Conservation (phyloP, 2,329 filamentous ascomycete species). For the Ceratocystiopsis sp. region DNA sequence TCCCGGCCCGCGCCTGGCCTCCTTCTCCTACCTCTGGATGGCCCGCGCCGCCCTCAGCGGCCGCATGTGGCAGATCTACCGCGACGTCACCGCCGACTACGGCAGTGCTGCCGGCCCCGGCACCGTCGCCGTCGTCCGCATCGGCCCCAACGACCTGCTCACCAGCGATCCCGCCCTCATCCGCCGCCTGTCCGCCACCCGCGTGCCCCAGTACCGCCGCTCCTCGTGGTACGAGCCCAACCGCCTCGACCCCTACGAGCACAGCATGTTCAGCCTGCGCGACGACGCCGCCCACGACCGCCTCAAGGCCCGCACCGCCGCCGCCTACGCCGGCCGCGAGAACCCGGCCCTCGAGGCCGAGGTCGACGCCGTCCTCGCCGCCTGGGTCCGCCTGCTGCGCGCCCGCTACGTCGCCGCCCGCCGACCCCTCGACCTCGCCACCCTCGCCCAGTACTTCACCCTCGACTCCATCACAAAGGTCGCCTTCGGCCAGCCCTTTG, state of each 20-base stretch:
- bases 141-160: constrained; percentile 20
- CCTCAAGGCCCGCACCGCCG: constrained; percentile 12
- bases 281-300: constrained; percentile 14
- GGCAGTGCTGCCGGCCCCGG: constrained; percentile 18
- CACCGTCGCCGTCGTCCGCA: constrained; percentile 15
- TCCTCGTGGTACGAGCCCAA: constrained; percentile 26
- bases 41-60: constrained; percentile 10
- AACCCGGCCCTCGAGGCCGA: constrained; percentile 12
- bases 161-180: constrained; percentile 18
- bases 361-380: constrained; percentile 10
- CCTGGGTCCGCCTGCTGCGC: constrained; percentile 8
- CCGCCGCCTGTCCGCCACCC: constrained; percentile 14
- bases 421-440: constrained; percentile 24
- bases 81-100: constrained; percentile 10
- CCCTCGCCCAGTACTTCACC: constrained; percentile 28
- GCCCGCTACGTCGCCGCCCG: constrained; percentile 7
- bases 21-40: constrained; percentile 19
- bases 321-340: constrained; percentile 15
- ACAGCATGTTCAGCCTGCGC: constrained; percentile 29
- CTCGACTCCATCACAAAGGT: constrained; percentile 32
- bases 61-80: constrained; percentile 11
- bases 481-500: constrained; percentile 28
- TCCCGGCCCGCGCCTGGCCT: constrained; percentile 13
- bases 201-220: constrained; percentile 13
- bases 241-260: constrained; percentile 27